Base-by-base conservation (phyloP, 768 basidiomycete species). In the Mycena filopes region DNA sequence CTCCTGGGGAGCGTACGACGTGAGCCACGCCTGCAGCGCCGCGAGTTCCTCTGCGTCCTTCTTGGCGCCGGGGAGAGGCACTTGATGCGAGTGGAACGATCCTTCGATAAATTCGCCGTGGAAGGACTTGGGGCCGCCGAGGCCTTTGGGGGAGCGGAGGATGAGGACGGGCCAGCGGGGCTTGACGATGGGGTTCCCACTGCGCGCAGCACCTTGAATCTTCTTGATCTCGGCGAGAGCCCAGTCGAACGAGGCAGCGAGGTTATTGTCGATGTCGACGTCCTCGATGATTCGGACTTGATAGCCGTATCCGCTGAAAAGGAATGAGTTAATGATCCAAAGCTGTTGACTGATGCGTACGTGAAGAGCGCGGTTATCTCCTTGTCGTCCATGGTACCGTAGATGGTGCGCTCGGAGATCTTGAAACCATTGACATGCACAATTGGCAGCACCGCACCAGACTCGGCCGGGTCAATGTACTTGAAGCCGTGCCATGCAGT, bases 111-210 rank as follows among this genome's bases (percentile, higher is more conserved):
- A 86, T 65, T 92, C 86, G n/a, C 88, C 92, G 55, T 87, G 82
- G 29, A 92, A 74, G 23, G 78, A 67, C 68, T 88, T 88, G 2
- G 93, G 93, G 6, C 91, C 90, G 8, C 88, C 82, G 81, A 86
- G 88, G 26, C 94, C 91, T 78, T 97, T 97, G 12, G 94, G 94
- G 1, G 93, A 93, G 46, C 95, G 87, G 47, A 96, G 83, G 71
- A 96, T 86, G 66, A 98, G 80, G 74, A 96, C 84, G 4, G 95
- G 95, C 93, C 93, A 96, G 45, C 93, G 85, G n/a, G 95, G 95
- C 80, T 96, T 96, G 55, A 88, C 81, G 66, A 94, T 87, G 18
- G 94, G 89, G 3, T 89, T 85, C 2, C 92, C 92, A 13, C 79
- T 81, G 48, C 95, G 88, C 20, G 95, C 95, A 0, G 91, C 93